Evolutionary conservation across 139 green algal species (phyloP).

Genomic region (Micractinium conductrix): DNA sequence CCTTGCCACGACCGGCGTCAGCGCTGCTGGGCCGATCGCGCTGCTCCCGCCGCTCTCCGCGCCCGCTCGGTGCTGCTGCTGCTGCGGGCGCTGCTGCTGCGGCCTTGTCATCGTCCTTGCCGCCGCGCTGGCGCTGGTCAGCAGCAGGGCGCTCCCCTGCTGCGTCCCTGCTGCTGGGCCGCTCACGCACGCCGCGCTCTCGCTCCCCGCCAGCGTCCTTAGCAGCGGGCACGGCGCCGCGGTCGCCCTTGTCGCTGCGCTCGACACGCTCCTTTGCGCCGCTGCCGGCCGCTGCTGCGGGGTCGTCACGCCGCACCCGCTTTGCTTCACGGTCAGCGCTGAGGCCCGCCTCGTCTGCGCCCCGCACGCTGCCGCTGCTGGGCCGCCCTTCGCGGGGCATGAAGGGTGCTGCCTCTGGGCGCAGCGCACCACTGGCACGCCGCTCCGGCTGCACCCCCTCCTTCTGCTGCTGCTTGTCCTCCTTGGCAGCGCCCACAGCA

Average conservation of each 20-base stretch:
- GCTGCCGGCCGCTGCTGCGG: neutral
- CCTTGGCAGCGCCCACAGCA: neutral
- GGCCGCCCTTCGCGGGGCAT: neutral
- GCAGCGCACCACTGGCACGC: neutral
- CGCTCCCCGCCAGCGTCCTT: neutral
- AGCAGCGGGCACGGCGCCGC: neutral
- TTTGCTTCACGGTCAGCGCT: conserved; percentile 9
- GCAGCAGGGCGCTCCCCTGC: neutral
- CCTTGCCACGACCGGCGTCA: neutral
- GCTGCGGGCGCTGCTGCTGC: neutral
- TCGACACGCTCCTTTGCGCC: neutral
- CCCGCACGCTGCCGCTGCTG: conserved; percentile 4
- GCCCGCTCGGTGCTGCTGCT: neutral
- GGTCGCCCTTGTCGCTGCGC: neutral
- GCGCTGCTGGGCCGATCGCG: neutral
- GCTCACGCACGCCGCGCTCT: neutral
- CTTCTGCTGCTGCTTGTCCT: neutral
- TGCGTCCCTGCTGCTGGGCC: neutral
- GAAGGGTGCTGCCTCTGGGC: neutral
- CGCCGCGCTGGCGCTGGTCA: neutral
- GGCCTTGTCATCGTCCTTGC: neutral
- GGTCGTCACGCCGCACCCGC: conserved; percentile 18
- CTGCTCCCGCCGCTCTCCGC: neutral
- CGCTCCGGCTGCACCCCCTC: neutral
- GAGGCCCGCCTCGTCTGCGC: neutral